Evolutionary conservation across 2,329 filamentous ascomycete genomes (phyloP), one percentile per base, ranked within the genome.

Genomic region (Sarocladium strictum): DNA sequence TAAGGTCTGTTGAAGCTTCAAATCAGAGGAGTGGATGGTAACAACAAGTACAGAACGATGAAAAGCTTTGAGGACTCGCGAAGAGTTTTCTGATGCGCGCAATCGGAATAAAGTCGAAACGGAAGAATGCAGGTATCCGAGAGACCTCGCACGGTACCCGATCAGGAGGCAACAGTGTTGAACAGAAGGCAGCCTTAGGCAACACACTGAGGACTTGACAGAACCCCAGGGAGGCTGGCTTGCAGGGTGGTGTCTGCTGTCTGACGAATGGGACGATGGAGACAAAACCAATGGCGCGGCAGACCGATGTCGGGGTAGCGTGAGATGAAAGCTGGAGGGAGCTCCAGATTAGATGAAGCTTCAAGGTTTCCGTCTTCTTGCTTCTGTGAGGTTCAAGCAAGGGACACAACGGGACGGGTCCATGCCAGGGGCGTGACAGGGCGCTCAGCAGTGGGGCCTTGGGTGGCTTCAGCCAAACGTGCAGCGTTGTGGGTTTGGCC

Each of bases 101-200:
- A 3, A 29, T 35, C 47, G 47, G 47, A 24, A 51, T 35, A 3
- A 9, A 14, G 3, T 35, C 47, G 47, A 51, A 51, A 51, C 47
- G 35, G 47, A 29, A 51, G 47, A 35, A 17, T 51, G 47, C 47
- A 51, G 27, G 27, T 51, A 51, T 51, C 47, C 47, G 47, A 19
- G 10, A 35, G 21, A 23, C 47, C n/a, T 5, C 35, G 29, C 47
- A 35, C 29, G 47, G 27, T 51, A 33, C 47, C 47, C 27, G 47
- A 51, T 33, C 26, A 33, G 7, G 27, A 21, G 47, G 35, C 3
- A 23, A 51, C 26, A 49, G 23, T 32, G 17, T 11, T 32, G 23
- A 7, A 29, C 24, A 32, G n/a, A n/a, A 3, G 21, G 43, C 9
- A 29, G 29, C 47, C 47, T 51, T 3, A 51, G 47, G 47, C 47